Evolutionary conservation across 805 yeast genomes (phyloP).

Genomic region (Kodamaea laetipori): DNA sequence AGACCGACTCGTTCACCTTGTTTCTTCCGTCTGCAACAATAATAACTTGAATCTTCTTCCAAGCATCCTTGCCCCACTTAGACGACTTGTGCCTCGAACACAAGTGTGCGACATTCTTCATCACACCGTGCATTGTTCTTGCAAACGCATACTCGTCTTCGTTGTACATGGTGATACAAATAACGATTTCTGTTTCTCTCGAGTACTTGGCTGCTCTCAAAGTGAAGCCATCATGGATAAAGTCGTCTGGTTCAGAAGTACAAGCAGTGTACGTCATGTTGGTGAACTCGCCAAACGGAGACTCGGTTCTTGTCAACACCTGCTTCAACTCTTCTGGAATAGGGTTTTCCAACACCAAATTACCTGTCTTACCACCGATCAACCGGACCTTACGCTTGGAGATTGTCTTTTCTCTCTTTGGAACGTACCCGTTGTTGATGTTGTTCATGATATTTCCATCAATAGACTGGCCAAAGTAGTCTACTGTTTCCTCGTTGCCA

Average conservation of each 20-base stretch:
- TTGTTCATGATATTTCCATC: conserved; percentile 51
- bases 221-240: conserved; percentile 76
- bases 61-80: conserved; percentile 94
- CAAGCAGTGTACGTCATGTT: conserved; percentile 98
- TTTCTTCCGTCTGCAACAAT: conserved; percentile 94
- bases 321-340: conserved; percentile 86
- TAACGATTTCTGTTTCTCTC: conserved; percentile 87
- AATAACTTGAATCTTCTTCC: conserved; percentile 94
- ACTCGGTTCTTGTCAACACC: conserved; percentile 80
- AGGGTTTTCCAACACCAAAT: conserved; percentile 89
- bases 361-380: conserved; percentile 62
- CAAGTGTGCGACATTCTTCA: conserved; percentile 87
- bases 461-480: conserved; percentile 47
- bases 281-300: conserved; percentile 81
- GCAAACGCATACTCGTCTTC: conserved; percentile 90
- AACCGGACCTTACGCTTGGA: conserved; percentile 74
- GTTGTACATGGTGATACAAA: conserved; percentile 96
- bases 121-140: conserved; percentile 91
- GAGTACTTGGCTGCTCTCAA: conserved; percentile 82
- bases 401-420: conserved; percentile 67
- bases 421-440: conserved; percentile 43
- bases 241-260: conserved; percentile 89
- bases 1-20: conserved; percentile 79
- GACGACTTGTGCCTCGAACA: conserved; percentile 78
- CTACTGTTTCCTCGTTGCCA: conserved; percentile 27